Evolutionary conservation across 768 basidiomycete species (phyloP).

Genomic region (Calocybe gangraenosa): DNA sequence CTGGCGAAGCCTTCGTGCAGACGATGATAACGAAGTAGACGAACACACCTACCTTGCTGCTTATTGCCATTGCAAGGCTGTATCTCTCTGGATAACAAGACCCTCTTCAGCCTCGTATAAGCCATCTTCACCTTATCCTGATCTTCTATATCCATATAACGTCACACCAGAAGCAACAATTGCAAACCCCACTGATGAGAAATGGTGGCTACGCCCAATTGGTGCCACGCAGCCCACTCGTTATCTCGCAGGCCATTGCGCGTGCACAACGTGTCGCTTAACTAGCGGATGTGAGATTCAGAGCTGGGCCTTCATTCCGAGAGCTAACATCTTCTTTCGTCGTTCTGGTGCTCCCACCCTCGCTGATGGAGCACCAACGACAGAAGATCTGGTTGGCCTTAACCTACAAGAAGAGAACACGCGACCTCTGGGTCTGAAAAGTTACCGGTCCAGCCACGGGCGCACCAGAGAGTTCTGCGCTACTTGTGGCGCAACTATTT

Average conservation of each 20-base stretch:
- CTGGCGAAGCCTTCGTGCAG: slow-evolving; percentile 4
- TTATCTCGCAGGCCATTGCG: slow-evolving; percentile 24
- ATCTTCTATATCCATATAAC: slow-evolving; percentile 15
- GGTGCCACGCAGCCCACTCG: slow-evolving; percentile 15
- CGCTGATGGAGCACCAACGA: background rate
- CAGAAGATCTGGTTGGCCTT: slow-evolving; percentile 13
- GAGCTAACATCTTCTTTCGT: slow-evolving; percentile 18
- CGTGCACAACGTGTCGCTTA: slow-evolving; percentile 22
- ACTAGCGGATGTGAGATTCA: slow-evolving; percentile 22
- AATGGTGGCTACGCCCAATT: slow-evolving; percentile 24
- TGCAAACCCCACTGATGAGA: slow-evolving; percentile 16
- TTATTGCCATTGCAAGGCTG: slow-evolving; percentile 16
- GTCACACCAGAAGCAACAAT: slow-evolving; percentile 6
- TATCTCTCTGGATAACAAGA: slow-evolving; percentile 16
- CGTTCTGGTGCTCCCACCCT: background rate
- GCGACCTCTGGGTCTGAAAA: slow-evolving; percentile 19
- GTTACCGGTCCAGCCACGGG: slow-evolving; percentile 21
- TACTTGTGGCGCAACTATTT: slow-evolving; percentile 27
- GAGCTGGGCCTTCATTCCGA: slow-evolving; percentile 22
- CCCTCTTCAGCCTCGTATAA: slow-evolving; percentile 13
- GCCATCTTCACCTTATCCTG: slow-evolving; percentile 18
- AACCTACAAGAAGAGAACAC: slow-evolving; percentile 9
- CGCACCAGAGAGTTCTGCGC: slow-evolving; percentile 24
- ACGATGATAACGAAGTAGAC: background rate
- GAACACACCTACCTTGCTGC: slow-evolving; percentile 8